Evolutionary conservation across 805 yeast species (phyloP).

Genomic region (Yarrowia sp.): DNA sequence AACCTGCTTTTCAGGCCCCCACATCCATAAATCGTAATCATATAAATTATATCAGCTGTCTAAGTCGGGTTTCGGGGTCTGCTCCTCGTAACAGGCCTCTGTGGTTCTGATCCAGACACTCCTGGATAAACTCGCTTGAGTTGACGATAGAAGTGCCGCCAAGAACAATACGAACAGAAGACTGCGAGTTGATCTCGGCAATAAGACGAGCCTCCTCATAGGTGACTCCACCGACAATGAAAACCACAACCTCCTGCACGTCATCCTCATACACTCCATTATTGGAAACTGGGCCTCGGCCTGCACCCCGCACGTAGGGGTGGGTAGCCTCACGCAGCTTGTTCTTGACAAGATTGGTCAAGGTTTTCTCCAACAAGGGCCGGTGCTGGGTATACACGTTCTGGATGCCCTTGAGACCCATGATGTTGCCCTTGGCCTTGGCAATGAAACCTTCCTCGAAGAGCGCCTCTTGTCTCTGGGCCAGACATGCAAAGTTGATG

Average conservation of each 20-base stretch:
- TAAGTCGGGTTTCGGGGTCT: conserved; percentile 31
- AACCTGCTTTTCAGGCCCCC: not conserved
- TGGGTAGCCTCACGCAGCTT: conserved; percentile 39
- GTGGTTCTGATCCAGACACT: conserved; percentile 35
- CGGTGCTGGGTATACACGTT: conserved; percentile 87
- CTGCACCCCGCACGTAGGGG: conserved; percentile 24
- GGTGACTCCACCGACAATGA: conserved; percentile 83
- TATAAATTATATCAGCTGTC: conserved; percentile 33
- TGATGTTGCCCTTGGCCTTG: conserved; percentile 54
- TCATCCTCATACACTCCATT: conserved; percentile 46
- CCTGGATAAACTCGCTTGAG: conserved; percentile 53
- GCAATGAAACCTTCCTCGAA: conserved; percentile 53
- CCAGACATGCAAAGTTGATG: conserved; percentile 53
- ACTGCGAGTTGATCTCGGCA: conserved; percentile 65
- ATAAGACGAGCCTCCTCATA: conserved; percentile 89
- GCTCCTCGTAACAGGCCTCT: conserved; percentile 30
- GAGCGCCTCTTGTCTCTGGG: conserved; percentile 55
- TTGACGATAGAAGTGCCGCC: conserved; percentile 77
- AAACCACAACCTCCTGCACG: conserved; percentile 51
- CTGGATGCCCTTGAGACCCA: conserved; percentile 56
- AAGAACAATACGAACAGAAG: conserved; percentile 67
- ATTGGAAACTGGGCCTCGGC: conserved; percentile 25
- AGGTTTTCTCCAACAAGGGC: conserved; percentile 67
- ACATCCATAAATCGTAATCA: conserved; percentile 7
- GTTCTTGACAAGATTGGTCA: conserved; percentile 50